Evolutionary conservation across 2,329 filamentous ascomycete genomes (phyloP).

Genomic region (Aspergillus sp.): DNA sequence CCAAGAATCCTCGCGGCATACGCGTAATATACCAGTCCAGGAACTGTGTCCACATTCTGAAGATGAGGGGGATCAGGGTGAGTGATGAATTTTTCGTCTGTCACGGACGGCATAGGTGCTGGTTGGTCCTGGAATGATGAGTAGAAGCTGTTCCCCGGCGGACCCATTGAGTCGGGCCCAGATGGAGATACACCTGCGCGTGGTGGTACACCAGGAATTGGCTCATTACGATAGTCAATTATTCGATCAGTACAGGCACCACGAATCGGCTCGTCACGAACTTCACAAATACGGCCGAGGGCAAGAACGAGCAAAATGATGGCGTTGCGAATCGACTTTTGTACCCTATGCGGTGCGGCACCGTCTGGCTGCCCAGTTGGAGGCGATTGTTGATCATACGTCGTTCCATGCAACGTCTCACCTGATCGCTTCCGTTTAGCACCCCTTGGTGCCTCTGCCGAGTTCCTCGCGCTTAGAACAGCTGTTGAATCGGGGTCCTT

Average conservation of each 20-base stretch:
- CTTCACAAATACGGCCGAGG: constrained; percentile 75
- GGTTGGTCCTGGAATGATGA: constrained; percentile 11
- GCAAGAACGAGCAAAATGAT: constrained; percentile 81
- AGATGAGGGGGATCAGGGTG: constrained; percentile 23
- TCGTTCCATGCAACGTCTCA: constrained; percentile 27
- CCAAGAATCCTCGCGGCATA: constrained; percentile 84
- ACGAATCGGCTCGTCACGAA: constrained; percentile 49
- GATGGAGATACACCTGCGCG: constrained; percentile 29
- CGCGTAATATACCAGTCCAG: constrained; percentile 86
- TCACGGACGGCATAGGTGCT: constrained; percentile 21
- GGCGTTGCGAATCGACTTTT: constrained; percentile 72
- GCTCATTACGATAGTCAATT: constrained; percentile 28
- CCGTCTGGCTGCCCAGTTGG: constrained; percentile 2
- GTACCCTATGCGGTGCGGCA: constrained; percentile 25
- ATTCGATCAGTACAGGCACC: constrained; percentile 51
- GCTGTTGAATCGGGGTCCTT: constrained; percentile 13
- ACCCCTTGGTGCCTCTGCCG: constrained; percentile 28
- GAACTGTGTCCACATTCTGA: constrained; percentile 79
- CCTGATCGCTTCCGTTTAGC: constrained; percentile 41
- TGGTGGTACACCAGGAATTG: constrained; percentile 26
- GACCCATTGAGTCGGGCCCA: constrained; percentile 25
- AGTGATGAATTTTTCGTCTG: constrained; percentile 1
- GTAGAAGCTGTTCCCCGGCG: constrained; percentile 23
- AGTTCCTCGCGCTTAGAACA: constrained; percentile 12
- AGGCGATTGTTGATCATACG: constrained; percentile 25